A percentile compares a stretch with the other conserved stretches of the same genome.
Conservation (phyloP, 441 rosid species). For the Populus tomentosa region DNA sequence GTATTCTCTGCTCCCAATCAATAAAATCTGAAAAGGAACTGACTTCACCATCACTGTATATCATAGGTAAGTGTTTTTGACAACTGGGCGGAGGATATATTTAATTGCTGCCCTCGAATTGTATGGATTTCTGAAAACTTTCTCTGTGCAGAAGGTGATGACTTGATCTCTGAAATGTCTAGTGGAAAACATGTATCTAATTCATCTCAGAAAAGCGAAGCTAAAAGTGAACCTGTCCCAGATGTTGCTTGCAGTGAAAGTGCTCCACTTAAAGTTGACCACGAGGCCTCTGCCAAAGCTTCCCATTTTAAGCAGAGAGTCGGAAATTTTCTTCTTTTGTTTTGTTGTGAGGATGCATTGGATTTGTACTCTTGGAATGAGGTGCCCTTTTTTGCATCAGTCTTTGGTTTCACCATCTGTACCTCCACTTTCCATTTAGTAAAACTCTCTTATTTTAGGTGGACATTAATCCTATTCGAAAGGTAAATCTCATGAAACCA, state of each 20-base stretch:
- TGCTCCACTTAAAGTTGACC: conserved; percentile 33
- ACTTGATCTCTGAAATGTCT: conserved; percentile 31
- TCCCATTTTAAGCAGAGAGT: conserved; percentile 29
- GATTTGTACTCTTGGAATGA: conserved; percentile 49
- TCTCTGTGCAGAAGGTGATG: conserved; percentile 48
- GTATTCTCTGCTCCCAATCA: conserved; percentile 36
- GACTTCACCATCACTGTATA: conserved; percentile 50
- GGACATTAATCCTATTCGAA: conserved; percentile 34
- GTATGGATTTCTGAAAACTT: conserved; percentile 20
- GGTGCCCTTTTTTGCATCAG: conserved; percentile 36
- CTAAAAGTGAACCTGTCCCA: conserved; percentile 30
- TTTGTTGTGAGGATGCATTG: conserved; percentile 64
- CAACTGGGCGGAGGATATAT: conserved; percentile 10
- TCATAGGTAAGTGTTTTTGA: conserved; percentile 46
- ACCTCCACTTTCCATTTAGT: conserved; percentile 20
- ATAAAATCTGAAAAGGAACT: conserved; percentile 35
- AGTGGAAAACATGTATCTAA: conserved; percentile 24
- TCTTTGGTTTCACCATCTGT: conserved; percentile 18
- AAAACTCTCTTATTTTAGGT: conserved; percentile 49
- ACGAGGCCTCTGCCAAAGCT: conserved; percentile 32
- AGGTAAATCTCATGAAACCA: conserved; percentile 48
- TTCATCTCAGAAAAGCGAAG: conserved; percentile 29
- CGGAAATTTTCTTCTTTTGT: conserved; percentile 35
- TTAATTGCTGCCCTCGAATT: conserved; percentile 4
- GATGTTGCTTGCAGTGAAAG: conserved; percentile 28